phyloP scores from a whole-genome alignment of 768 basidiomycete genomes.

The Imleria badia region DNA sequence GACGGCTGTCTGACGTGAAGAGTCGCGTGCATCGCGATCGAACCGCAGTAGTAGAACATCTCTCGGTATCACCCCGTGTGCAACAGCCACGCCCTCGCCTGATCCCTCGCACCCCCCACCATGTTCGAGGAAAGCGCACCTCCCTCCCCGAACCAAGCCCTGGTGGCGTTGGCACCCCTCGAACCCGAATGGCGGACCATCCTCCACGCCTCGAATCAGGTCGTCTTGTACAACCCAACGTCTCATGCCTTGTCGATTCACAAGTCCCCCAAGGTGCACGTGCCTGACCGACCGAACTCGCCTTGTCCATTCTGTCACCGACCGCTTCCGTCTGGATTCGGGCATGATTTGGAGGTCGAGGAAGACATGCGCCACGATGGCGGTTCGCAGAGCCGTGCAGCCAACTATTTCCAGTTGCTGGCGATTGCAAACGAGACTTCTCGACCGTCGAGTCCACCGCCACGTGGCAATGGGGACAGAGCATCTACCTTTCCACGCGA shows the following conservation, averaged over 20 bases:
- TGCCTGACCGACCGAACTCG: slow-evolving; percentile 26
- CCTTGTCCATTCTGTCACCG: slow-evolving; percentile 78
- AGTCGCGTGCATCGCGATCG: slow-evolving; percentile 2
- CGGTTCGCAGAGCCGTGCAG: slow-evolving; percentile 52
- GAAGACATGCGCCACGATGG: slow-evolving; percentile 37
- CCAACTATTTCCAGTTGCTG: slow-evolving; percentile 81
- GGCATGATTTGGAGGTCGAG: slow-evolving; percentile 21
- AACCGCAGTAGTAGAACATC: slow-evolving; percentile 4
- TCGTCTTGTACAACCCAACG: slow-evolving; percentile 84
- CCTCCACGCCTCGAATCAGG: slow-evolving; percentile 79
- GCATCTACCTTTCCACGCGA: slow-evolving; percentile 56
- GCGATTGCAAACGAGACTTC: slow-evolving; percentile 67
- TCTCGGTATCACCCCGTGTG: slow-evolving; percentile 1
- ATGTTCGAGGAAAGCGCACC: slow-evolving; percentile 35
- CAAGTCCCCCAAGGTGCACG: slow-evolving; percentile 25
- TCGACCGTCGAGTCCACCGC: slow-evolving; percentile 51
- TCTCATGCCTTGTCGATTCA: slow-evolving; percentile 79
- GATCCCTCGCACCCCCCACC: not conserved
- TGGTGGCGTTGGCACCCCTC: slow-evolving; percentile 24
- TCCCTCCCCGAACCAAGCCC: slow-evolving; percentile 32
- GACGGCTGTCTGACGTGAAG: not conserved
- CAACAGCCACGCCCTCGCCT: not conserved
- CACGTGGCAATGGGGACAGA: slow-evolving; percentile 17
- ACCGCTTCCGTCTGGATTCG: slow-evolving; percentile 48
- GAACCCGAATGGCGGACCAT: slow-evolving; percentile 70